Evolutionary conservation across 2,329 filamentous ascomycete genomes (phyloP).

Genomic region (Ceratocystis cubensis): DNA sequence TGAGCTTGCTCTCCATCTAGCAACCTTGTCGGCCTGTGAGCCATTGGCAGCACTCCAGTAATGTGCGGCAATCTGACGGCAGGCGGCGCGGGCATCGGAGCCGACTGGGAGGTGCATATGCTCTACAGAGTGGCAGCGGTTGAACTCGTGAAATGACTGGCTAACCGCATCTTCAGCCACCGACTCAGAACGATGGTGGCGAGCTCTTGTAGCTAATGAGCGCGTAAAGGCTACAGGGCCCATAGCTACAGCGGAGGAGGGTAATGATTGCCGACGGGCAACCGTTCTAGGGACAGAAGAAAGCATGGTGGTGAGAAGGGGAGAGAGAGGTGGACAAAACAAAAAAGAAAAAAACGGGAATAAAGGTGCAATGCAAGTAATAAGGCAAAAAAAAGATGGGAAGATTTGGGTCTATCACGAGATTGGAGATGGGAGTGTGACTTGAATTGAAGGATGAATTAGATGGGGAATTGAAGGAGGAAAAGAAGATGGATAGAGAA

Average conservation of each 20-base stretch:
- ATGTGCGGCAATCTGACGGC: conserved; percentile 20
- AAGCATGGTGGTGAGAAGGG: conserved; percentile 13
- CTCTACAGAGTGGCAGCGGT: conserved; percentile 14
- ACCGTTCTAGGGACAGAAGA: conserved; percentile 18
- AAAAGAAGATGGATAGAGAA: not conserved
- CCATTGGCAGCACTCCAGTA: conserved; percentile 20
- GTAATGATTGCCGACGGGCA: conserved; percentile 20
- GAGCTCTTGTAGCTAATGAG: conserved; percentile 17
- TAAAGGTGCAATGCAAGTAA: not conserved
- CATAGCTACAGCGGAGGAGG: conserved; percentile 17
- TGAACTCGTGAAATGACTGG: conserved; percentile 10
- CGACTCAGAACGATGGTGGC: conserved; percentile 17
- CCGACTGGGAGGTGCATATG: conserved; percentile 20
- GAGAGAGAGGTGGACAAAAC: not conserved
- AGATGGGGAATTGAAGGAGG: not conserved
- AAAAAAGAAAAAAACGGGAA: not conserved
- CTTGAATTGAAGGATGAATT: conserved; percentile 4
- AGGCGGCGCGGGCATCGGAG: conserved; percentile 17
- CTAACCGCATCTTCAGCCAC: conserved; percentile 3
- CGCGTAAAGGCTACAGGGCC: conserved; percentile 16
- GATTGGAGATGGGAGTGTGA: not conserved
- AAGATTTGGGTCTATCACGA: not conserved
- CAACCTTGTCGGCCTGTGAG: conserved; percentile 19
- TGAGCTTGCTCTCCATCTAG: conserved; percentile 19
- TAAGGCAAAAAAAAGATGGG: not conserved